Evolutionary conservation across 2,329 filamentous ascomycete genomes (phyloP), one percentile per base, ranked within the genome.

Genomic region (Diaporthe vaccinii): DNA sequence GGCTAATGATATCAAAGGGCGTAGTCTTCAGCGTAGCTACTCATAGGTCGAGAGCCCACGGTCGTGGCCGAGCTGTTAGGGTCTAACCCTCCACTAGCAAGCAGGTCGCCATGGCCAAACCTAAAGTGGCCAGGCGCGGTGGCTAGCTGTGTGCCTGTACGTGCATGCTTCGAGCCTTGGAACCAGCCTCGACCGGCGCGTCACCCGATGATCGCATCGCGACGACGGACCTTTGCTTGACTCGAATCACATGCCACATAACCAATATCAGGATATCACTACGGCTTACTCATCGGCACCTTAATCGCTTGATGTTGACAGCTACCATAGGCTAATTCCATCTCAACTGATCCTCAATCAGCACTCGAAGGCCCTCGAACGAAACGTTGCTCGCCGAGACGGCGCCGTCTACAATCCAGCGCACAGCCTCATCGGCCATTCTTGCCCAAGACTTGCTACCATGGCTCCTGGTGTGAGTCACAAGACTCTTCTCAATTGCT

Each of bases 401-500:
- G 49, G 58, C 61, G 59, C 61, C 58, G 49, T 55, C 46, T 34
- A n/a, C 20, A 25, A 25, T 39, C 72, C 41, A 55, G 41, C 49
- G 57, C 31, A 15, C n/a, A 74, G 31, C 39, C 36, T 59, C 61
- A 22, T 44, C 61, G n/a, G 44, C 62, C n/a, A 58, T 62, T 36
- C 4, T 10, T 59, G 51, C 8, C 46, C 22, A 65, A 59, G 61
- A 25, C 25, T 72, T 70, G 73, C 59, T 51, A 65, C 44, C 25
- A 86, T 86, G 85, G 84, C 85, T 53, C 85, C 85, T 69, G 84
- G 85, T 76, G 85, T 86, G 75, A 70, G 80, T 79, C 31, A 6
- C 20, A 20, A 12, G 44, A 12, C 41, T n/a, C n/a, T 49, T 31
- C 4, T 20, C 22, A 73, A 39, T 53, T 15, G 34, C 15, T 31